Conservation (phyloP, 225 moss, liverwort and hornwort genomes). For the Pseudoscleropodium purum region DNA sequence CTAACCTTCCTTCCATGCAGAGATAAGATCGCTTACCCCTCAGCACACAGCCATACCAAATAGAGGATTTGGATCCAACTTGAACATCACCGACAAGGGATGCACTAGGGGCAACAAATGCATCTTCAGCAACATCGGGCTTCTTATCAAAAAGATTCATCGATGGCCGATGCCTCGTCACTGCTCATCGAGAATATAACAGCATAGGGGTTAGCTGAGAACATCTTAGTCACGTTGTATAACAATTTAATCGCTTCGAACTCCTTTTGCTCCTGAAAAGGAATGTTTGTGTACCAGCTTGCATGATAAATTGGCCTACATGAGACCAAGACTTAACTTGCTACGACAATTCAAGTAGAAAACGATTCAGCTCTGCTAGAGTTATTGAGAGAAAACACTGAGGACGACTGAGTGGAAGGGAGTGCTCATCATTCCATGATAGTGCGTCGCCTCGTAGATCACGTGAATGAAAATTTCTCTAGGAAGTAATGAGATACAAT, state of each 20-base stretch:
- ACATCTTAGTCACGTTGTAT: background rate
- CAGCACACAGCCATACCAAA: slow-evolving; percentile 94
- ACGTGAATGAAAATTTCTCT: background rate
- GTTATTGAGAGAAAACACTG: background rate
- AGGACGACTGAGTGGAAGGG: background rate
- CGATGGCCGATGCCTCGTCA: slow-evolving; percentile 74
- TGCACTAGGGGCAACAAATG: slow-evolving; percentile 91
- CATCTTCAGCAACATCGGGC: slow-evolving; percentile 53
- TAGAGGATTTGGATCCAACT: slow-evolving; percentile 79
- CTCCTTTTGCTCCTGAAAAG: background rate
- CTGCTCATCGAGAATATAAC: slow-evolving; percentile 20
- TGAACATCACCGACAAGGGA: slow-evolving; percentile 86
- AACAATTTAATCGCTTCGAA: background rate
- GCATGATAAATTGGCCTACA: background rate
- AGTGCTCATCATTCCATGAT: background rate
- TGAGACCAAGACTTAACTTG: background rate
- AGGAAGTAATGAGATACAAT: background rate
- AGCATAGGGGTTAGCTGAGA: background rate
- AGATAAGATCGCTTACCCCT: slow-evolving; percentile 42
- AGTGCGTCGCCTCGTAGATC: background rate
- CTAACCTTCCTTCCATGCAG: background rate
- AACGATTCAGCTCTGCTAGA: background rate
- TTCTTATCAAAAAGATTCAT: slow-evolving; percentile 76
- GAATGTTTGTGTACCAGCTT: background rate
- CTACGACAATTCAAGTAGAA: background rate